Percentiles rank a stretch among this genome's conserved stretches.
These are phyloP conservation scores for Torulaspora maleeae DNA, from an alignment of 805 yeast species.

Conservation along the genomic window DNA sequence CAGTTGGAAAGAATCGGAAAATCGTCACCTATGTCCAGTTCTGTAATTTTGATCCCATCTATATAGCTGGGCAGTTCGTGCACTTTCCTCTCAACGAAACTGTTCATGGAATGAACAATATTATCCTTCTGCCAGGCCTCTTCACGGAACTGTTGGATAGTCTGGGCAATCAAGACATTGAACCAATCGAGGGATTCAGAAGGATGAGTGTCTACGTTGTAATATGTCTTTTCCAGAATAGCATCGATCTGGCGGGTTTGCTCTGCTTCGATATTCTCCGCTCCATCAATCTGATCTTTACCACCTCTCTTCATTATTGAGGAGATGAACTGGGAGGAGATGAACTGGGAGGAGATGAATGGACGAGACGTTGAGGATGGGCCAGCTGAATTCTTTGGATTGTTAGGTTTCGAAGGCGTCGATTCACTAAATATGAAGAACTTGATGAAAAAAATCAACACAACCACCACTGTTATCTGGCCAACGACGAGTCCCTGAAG, in stretches of 20 bases:
- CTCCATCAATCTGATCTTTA: conserved; percentile 18
- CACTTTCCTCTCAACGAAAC: conserved; percentile 46
- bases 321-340: conserved; percentile 16
- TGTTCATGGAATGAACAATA: conserved; percentile 72
- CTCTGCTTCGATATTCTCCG: conserved; percentile 27
- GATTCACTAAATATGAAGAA: conserved; percentile 74
- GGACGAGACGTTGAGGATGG: conserved; percentile 14
- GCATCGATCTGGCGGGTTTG: conserved; percentile 34
- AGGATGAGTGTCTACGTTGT: conserved; percentile 80
- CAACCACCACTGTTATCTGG: conserved; percentile 63
- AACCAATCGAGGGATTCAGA: conserved; percentile 97
- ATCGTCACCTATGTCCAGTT: conserved; percentile 87
- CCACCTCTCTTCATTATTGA: conserved; percentile 34
- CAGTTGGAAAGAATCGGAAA: conserved; percentile 95
- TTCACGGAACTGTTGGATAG: conserved; percentile 77
- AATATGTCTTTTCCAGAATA: conserved; percentile 85
- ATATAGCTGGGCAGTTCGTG: conserved; percentile 74
- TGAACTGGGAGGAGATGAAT: conserved; percentile 16
- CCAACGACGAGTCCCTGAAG: conserved; percentile 73
- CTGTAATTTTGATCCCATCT: conserved; percentile 73
- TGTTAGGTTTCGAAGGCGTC: conserved; percentile 38
- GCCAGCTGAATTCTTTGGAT: conserved; percentile 30
- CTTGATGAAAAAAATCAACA: conserved; percentile 60
- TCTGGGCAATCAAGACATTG: conserved; percentile 88
- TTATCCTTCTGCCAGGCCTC: conserved; percentile 85